A percentile compares a stretch with the other conserved stretches of the same genome.
These are phyloP conservation scores for Ceratonia siliqua DNA, from an alignment of 306 rosid species.

Conservation along the genomic window DNA sequence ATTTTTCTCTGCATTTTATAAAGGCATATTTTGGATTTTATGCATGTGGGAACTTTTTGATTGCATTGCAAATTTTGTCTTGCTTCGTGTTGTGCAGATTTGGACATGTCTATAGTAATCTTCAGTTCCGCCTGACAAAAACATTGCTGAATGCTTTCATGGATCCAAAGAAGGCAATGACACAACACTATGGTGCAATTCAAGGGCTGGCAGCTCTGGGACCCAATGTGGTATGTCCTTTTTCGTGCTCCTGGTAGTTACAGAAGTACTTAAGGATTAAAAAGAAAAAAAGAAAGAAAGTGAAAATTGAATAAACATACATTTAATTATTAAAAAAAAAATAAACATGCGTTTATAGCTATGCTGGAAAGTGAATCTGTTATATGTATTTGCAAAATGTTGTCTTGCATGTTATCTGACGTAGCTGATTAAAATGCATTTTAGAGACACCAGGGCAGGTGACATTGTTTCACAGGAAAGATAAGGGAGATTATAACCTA, in stretches of 20 bases:
- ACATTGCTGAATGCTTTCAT: slow-evolving; percentile 82
- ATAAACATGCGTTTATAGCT: slow-evolving; percentile 3
- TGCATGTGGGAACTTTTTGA: background rate
- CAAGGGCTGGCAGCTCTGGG: slow-evolving; percentile 81
- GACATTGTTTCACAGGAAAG: background rate
- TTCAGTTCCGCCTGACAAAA: slow-evolving; percentile 78
- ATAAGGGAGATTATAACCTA: background rate
- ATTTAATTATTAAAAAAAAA: background rate
- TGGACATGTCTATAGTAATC: slow-evolving; percentile 79
- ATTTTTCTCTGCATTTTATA: background rate
- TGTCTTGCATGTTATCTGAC: slow-evolving; percentile 10
- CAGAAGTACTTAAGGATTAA: background rate
- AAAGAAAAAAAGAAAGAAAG: background rate
- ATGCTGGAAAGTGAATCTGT: slow-evolving; percentile 2
- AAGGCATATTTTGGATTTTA: background rate
- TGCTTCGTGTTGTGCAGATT: slow-evolving; percentile 52
- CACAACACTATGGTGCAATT: slow-evolving; percentile 88
- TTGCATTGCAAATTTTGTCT: background rate
- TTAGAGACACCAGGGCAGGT: background rate
- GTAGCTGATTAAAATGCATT: background rate
- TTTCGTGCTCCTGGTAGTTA: slow-evolving; percentile 32
- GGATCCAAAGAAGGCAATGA: slow-evolving; percentile 80
- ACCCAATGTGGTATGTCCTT: slow-evolving; percentile 68
- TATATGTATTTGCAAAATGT: slow-evolving; percentile 7
- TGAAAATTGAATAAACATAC: slow-evolving; percentile 15